These are phyloP conservation scores for Eucalyptus albens DNA, from an alignment of 345 rosid genomes.

Conservation along the genomic window DNA sequence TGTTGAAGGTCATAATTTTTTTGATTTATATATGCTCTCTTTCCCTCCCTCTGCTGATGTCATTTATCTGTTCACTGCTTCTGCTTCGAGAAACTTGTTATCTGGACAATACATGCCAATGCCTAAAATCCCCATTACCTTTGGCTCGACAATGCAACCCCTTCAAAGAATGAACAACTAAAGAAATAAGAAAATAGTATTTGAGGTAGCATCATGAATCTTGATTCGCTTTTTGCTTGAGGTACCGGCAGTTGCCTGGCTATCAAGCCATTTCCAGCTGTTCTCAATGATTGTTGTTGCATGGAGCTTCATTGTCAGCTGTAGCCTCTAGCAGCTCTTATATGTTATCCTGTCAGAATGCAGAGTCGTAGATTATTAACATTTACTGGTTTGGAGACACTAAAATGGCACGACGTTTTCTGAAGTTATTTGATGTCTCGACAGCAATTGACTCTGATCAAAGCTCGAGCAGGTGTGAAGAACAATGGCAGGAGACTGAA, in stretches of 20 bases:
- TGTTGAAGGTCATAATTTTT: background rate
- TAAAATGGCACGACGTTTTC: background rate
- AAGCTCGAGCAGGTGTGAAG: constrained; percentile 89
- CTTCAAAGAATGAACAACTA: background rate
- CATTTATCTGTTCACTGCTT: background rate
- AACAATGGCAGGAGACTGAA: constrained; percentile 62
- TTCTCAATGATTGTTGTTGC: background rate
- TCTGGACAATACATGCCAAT: background rate
- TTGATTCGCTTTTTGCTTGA: background rate
- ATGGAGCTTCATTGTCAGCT: background rate
- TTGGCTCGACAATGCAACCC: background rate
- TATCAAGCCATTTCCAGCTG: background rate
- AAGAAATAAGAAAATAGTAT: background rate
- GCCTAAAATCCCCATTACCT: background rate
- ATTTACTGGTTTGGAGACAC: background rate
- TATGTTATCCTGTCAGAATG: background rate
- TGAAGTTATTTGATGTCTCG: background rate
- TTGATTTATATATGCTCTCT: background rate
- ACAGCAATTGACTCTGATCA: constrained; percentile 77
- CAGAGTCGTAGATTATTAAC: background rate
- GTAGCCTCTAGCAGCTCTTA: background rate
- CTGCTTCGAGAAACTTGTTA: background rate
- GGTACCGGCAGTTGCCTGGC: background rate
- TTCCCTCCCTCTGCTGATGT: background rate
- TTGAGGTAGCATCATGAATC: background rate